These are phyloP conservation scores for Phylloporus sp. DNA, from an alignment of 768 basidiomycete genomes.

Conservation along the genomic window DNA sequence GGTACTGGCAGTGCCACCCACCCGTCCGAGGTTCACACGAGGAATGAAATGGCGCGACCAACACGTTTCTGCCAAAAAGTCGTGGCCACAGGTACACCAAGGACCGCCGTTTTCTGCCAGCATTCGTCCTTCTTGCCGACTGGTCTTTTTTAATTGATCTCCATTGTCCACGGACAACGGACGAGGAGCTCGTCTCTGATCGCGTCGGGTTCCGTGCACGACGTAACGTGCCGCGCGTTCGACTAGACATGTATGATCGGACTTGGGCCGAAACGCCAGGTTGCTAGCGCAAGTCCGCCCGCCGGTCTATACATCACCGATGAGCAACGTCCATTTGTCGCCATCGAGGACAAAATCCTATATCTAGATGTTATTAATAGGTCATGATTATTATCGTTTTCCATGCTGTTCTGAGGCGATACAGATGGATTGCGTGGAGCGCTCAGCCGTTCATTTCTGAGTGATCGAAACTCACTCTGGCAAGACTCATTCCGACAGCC, in stretches of 20 bases:
- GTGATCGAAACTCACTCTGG: background rate
- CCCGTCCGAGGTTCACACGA: conserved; percentile 11
- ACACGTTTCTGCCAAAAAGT: conserved; percentile 21
- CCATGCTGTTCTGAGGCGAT: conserved; percentile 2
- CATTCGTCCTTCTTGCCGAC: background rate
- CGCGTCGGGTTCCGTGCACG: background rate
- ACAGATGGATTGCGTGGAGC: conserved; percentile 16
- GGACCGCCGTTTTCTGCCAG: background rate
- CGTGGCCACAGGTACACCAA: conserved; percentile 6
- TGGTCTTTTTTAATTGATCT: conserved; percentile 3
- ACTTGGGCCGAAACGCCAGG: conserved; percentile 4
- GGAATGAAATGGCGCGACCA: conserved; percentile 10
- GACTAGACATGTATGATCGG: background rate
- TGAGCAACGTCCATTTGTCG: conserved; percentile 1
- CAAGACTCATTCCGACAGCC: conserved; percentile 7
- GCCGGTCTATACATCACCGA: conserved; percentile 5
- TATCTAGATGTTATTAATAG: conserved; percentile 2
- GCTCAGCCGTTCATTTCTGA: conserved; percentile 16
- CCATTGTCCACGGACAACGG: conserved; percentile 1
- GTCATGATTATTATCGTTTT: conserved; percentile 3
- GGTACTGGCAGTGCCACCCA: background rate
- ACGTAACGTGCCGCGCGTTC: background rate
- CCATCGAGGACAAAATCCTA: conserved; percentile 3
- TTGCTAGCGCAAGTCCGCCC: conserved; percentile 4
- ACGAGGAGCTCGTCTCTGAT: conserved; percentile 3